Evolutionary conservation across 345 rosid species (phyloP), one percentile per base, ranked within the genome.

Genomic region (Melastoma malabathricum): DNA sequence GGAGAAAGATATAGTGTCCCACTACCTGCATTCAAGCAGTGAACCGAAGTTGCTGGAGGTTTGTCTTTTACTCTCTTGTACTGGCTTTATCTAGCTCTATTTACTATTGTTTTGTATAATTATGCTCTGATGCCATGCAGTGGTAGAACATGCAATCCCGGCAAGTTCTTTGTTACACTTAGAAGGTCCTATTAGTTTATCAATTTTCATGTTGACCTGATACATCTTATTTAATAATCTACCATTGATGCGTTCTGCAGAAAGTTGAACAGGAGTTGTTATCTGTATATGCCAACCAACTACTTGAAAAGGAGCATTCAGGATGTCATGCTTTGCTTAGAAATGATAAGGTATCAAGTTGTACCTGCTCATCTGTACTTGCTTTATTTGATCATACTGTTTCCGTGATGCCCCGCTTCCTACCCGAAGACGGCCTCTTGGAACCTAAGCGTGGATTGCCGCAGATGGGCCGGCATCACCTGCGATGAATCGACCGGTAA

Each of bases 191-290:
- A 22, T 22, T 22, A 22, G 25, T 22, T 22, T 22, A 22, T 22
- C 25, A 31, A 31, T 31, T 5, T 5, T 31, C 38, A 5, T 9
- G 38, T 6, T 1, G 1, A 31, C 5, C 10, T 31, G 38, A 46
- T 19, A 3, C 15, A 38, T 14, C 43, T 39, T 4, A 15, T n/a
- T 51, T 46, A 44, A 27, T 44, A 14, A 16, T 43, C 13, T 6
- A 4, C 34, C 38, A 10, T 19, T n/a, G 38, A 7, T 43, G 3
- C 12, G 17, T 46, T 55, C 27, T 69, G 59, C 67, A 93, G 97
- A 88, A 76, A 85, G 97, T 86, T 54, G 97, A 81, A 75, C 73
- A 85, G 48, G 89, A 88, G 62, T 59, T 93, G 59, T 55, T 85
- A 75, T 89, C 81, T 13, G 69, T 70, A 9, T 64, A 67, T 64